Evolutionary conservation across 768 basidiomycete genomes (phyloP).

Genomic region (Leccinum uliginosum): DNA sequence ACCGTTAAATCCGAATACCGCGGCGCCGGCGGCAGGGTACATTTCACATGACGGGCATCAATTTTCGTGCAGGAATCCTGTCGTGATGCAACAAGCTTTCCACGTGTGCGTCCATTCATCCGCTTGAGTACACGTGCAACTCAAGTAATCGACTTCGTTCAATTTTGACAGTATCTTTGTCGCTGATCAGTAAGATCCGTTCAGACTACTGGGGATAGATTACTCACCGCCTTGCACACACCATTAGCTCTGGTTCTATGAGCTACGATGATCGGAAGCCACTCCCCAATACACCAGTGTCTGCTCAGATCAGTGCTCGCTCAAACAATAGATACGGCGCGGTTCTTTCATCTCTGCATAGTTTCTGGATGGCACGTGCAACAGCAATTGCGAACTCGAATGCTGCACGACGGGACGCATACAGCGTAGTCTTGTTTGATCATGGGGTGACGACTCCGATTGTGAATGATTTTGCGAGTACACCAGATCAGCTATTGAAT

Average conservation of each 20-base stretch:
- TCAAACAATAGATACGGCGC: constrained; percentile 53
- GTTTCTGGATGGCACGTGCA: constrained; percentile 53
- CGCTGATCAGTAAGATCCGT: constrained; percentile 39
- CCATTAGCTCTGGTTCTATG: constrained; percentile 52
- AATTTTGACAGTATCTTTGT: constrained; percentile 44
- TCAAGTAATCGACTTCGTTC: background rate
- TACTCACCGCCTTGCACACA: background rate
- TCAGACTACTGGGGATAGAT: background rate
- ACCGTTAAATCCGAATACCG: constrained; percentile 25
- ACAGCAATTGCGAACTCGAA: constrained; percentile 29
- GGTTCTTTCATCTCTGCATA: constrained; percentile 50
- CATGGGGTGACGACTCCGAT: constrained; percentile 19
- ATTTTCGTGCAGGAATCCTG: constrained; percentile 52
- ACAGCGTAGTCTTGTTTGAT: constrained; percentile 51
- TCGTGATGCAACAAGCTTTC: constrained; percentile 48
- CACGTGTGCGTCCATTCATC: constrained; percentile 47
- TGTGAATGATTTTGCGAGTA: constrained; percentile 43
- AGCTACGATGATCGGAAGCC: constrained; percentile 36
- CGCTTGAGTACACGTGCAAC: accelerated
- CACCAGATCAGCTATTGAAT: constrained; percentile 42
- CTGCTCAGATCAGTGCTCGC: constrained; percentile 32
- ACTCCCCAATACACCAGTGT: constrained; percentile 39
- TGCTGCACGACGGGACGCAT: constrained; percentile 45
- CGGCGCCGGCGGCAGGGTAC: constrained; percentile 38
- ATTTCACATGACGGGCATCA: constrained; percentile 54